Evolutionary conservation across 2,329 filamentous ascomycete species (phyloP).

Genomic region (Saccharata proteae): DNA sequence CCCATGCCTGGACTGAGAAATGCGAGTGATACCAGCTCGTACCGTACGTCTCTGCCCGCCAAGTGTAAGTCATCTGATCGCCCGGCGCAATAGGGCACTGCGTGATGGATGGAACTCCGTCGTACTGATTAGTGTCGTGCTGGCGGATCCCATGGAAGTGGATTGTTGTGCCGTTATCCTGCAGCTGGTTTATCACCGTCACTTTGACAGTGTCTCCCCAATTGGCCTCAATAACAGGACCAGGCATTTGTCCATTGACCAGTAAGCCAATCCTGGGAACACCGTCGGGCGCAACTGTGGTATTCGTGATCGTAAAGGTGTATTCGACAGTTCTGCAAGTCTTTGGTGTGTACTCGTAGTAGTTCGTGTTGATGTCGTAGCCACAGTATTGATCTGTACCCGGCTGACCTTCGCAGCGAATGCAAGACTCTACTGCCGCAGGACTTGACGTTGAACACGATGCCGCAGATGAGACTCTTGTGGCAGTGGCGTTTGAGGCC

Average conservation of each 20-base stretch:
- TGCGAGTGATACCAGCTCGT: conserved; percentile 20
- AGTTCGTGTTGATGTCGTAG: conserved; percentile 23
- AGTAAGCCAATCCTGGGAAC: conserved; percentile 26
- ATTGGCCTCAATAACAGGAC: conserved; percentile 31
- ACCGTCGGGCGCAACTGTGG: conserved; percentile 35
- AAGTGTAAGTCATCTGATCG: conserved; percentile 38
- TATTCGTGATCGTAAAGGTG: conserved; percentile 31
- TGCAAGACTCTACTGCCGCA: conserved; percentile 8
- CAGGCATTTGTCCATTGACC: conserved; percentile 36
- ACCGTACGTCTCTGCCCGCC: conserved; percentile 33
- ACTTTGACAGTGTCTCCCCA: conserved; percentile 34
- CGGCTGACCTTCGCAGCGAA: conserved; percentile 20
- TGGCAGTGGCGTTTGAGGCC: conserved; percentile 1
- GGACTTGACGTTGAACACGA: not conserved
- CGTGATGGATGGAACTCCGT: conserved; percentile 42
- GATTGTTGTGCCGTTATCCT: conserved; percentile 48
- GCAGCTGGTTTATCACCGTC: conserved; percentile 39
- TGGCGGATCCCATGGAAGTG: conserved; percentile 53
- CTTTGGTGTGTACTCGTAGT: conserved; percentile 24
- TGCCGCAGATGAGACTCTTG: not conserved
- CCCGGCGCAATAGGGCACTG: conserved; percentile 21
- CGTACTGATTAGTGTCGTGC: conserved; percentile 39
- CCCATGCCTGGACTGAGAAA: conserved; percentile 19
- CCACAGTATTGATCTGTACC: conserved; percentile 21
- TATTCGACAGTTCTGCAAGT: conserved; percentile 31